Evolutionary conservation across 345 rosid species (phyloP), one percentile per base, ranked within the genome.

Genomic region (Schrenkiella parvula): DNA sequence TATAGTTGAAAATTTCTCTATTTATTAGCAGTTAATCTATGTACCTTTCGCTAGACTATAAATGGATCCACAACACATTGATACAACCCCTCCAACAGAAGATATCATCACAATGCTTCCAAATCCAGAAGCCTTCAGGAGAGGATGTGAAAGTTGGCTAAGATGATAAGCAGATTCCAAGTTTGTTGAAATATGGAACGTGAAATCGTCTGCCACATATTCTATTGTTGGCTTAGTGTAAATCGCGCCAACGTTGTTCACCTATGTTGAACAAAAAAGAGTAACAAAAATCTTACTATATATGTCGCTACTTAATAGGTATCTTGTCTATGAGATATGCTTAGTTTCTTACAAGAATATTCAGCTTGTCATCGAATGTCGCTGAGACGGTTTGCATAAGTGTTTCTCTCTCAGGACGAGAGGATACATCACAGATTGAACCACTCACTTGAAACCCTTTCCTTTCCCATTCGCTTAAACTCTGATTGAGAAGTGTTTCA

Each of bases 101-200:
- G 88, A 84, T 2, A 83, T 75, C 11, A 85, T 82, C 8, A 85
- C 82, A 29, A 83, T 75, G 41, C 70, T 83, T 34, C 82, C 88
- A 73, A 53, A 58, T 61, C 81, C 87, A 6, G 89, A 80, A 50
- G 79, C 82, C 69, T 82, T 87, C 35, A 83, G 25, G 2, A 79
- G 26, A 2, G 88, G 88, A 70, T 85, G 76, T 42, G 89, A 76
- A 53, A 87, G 74, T 70, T 85, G 86, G 72, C 71, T 77, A 6
- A 85, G 66, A 81, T 85, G 84, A 34, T 55, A 87, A 41, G 84
- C 77, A 64, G 84, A 65, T 23, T 85, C 85, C 23, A 87, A 9
- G 34, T 87, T 87, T 7, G 77, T 76, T 21, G 78, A 75, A 64
- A 85, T 78, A 12, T 76, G 37, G 1, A 23, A 64, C 1, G 84